Evolutionary conservation across 2,329 filamentous ascomycete genomes (phyloP).

Genomic region (Monosporascus cannonballus): DNA sequence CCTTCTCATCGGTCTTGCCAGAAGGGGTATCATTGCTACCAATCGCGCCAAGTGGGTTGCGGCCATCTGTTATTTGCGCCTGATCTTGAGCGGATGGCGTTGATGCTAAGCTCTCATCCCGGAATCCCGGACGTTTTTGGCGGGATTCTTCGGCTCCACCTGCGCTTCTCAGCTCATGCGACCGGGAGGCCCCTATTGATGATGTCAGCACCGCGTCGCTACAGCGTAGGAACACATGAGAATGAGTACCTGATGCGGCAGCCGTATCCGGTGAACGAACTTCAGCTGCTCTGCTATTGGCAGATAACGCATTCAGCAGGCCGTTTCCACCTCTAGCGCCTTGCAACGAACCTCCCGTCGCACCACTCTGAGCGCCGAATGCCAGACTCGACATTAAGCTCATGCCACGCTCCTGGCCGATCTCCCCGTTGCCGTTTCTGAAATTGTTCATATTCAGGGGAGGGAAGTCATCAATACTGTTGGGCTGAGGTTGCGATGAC

Average conservation of each 20-base stretch:
- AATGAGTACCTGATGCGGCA: constrained; percentile 28
- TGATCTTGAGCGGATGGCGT: constrained; percentile 30
- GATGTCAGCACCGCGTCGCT: constrained; percentile 16
- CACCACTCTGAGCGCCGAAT: constrained; percentile 43
- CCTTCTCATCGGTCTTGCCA: constrained; percentile 37
- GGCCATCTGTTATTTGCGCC: constrained; percentile 27
- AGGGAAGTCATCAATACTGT: constrained; percentile 54
- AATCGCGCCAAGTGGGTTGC: constrained; percentile 40
- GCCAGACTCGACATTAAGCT: constrained; percentile 48
- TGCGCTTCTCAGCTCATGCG: constrained; percentile 37
- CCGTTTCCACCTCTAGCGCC: constrained; percentile 50
- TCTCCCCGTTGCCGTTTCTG: constrained; percentile 50
- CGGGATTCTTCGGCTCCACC: constrained; percentile 38
- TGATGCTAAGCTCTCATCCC: constrained; percentile 35
- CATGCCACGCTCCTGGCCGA: constrained; percentile 47
- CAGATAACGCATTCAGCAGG: constrained; percentile 57
- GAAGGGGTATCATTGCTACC: constrained; percentile 34
- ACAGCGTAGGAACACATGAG: background rate
- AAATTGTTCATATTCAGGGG: constrained; percentile 42
- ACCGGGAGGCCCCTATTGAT: constrained; percentile 29
- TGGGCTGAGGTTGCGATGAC: constrained; percentile 41
- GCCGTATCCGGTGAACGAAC: constrained; percentile 42
- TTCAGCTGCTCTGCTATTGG: constrained; percentile 46
- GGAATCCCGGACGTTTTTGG: constrained; percentile 38
- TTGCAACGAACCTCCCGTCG: constrained; percentile 31